A percentile compares a stretch with the other conserved stretches of the same genome.
Evolutionary conservation across 2,329 filamentous ascomycete species (phyloP).

Genomic region (Epichloe festucae): DNA sequence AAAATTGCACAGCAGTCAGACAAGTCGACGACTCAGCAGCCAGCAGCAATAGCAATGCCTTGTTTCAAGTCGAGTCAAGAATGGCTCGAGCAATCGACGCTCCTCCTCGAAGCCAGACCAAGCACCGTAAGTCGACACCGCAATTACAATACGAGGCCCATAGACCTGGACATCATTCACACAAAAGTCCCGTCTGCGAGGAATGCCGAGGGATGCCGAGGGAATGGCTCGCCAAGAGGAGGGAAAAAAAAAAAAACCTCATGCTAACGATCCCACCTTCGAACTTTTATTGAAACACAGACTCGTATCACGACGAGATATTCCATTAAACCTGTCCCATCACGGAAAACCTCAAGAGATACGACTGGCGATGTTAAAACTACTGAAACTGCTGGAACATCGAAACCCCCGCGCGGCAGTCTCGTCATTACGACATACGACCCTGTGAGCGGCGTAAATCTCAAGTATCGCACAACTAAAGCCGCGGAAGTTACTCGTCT

Average conservation of each 20-base stretch:
- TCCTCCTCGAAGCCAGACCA: conserved; percentile 77
- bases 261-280: conserved; percentile 4
- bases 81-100: conserved; percentile 79
- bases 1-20: not conserved
- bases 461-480: conserved; percentile 89
- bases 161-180: no score
- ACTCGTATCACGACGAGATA: conserved; percentile 90
- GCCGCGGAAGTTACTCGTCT: conserved; percentile 79
- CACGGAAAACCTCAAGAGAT: conserved; percentile 15
- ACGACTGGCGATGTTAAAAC: conserved; percentile 15
- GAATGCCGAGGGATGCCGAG: no score
- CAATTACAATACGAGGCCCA: no score
- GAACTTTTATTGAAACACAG: conserved; percentile 31
- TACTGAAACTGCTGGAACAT: conserved; percentile 13
- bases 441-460: conserved; percentile 61
- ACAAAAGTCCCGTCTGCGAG: no score
- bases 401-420: conserved; percentile 48
- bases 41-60: conserved; percentile 56
- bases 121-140: conserved; percentile 50
- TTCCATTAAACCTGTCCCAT: conserved; percentile 44
- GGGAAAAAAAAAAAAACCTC: not conserved
- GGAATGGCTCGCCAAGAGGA: not conserved
- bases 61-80: conserved; percentile 73
- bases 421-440: conserved; percentile 87
- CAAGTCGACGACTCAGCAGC: not conserved